These are phyloP conservation scores for Kalmanozyma brasiliensis DNA, from an alignment of 1,284 basidiomycete genomes.

Conservation along the genomic window DNA sequence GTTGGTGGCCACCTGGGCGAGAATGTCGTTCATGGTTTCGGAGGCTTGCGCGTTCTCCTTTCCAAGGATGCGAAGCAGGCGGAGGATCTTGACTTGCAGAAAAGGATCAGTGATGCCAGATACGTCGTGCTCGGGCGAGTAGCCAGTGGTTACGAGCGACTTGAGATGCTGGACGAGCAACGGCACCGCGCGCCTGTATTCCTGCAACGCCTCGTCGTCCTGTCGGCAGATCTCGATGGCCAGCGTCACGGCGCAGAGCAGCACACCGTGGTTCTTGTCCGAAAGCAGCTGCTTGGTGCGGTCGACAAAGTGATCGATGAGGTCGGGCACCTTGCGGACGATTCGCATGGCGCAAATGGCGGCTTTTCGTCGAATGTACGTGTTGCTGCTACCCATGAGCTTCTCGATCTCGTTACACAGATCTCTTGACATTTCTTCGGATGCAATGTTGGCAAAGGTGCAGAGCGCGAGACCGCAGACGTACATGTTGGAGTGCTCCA, in stretches of 20 bases:
- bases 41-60: constrained; percentile 83
- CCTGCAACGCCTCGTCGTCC: constrained; percentile 79
- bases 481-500: constrained; percentile 99
- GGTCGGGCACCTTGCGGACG: constrained; percentile 94
- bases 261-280: constrained; percentile 96
- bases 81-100: constrained; percentile 95
- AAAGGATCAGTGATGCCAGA: constrained; percentile 99
- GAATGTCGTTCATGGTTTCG: constrained; percentile 97
- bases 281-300: constrained; percentile 91
- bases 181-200: constrained; percentile 92
- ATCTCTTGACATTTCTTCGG: constrained; percentile 73
- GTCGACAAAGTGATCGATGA: constrained; percentile 88
- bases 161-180: constrained; percentile 95
- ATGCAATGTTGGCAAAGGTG: constrained; percentile 98
- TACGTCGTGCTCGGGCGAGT: constrained; percentile 99
- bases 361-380: constrained; percentile 99
- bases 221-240: constrained; percentile 92
- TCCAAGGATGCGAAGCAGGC: constrained; percentile 88
- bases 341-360: constrained; percentile 96
- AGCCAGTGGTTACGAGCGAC: constrained; percentile 92
- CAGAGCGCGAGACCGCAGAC: constrained; percentile 96
- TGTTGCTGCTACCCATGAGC: constrained; percentile 94
- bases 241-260: constrained; percentile 91
- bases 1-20: constrained; percentile 98
- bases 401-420: constrained; percentile 85